A percentile compares a stretch with the other conserved stretches of the same genome.
Conservation (phyloP, 805 yeast genomes). For the Kodamaea lidongshanica region DNA sequence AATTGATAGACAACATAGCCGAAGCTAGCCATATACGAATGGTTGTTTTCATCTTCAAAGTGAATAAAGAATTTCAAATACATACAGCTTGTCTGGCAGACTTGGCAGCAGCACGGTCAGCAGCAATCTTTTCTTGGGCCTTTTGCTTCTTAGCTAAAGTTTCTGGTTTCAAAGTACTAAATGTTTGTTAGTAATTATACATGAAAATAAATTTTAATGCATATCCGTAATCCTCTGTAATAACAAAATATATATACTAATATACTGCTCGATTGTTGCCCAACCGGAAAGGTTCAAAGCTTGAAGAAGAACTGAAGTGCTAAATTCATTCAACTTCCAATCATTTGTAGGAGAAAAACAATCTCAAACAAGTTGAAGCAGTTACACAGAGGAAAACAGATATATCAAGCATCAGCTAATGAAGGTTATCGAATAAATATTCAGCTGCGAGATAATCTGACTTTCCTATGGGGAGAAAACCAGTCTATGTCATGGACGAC, state of each 20-base stretch:
- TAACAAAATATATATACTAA: background rate
- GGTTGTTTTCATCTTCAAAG: constrained; percentile 50
- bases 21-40: constrained; percentile 54
- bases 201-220: constrained; percentile 2
- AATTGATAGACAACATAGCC: constrained; percentile 69
- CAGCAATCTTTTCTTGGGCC: constrained; percentile 71
- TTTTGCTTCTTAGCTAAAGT: constrained; percentile 76
- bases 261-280: constrained; percentile 6
- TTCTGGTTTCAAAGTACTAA: constrained; percentile 66
- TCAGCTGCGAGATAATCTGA: constrained; percentile 38
- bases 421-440: constrained; percentile 16
- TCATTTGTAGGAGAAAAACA: too few relatives aligned
- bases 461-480: constrained; percentile 29
- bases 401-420: constrained; percentile 38
- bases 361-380: constrained; percentile 8
- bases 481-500: constrained; percentile 3
- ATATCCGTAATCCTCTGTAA: background rate
- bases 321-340: constrained; percentile 34
- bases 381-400: constrained; percentile 39
- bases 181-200: constrained; percentile 17
- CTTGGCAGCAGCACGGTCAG: constrained; percentile 75
- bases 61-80: constrained; percentile 19
- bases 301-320: constrained; percentile 32
- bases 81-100: constrained; percentile 76
- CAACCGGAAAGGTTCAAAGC: constrained; percentile 19